Evolutionary conservation across 371 early-diverging fungal species (phyloP).

Genomic region (Cokeromyces recurvatus): DNA sequence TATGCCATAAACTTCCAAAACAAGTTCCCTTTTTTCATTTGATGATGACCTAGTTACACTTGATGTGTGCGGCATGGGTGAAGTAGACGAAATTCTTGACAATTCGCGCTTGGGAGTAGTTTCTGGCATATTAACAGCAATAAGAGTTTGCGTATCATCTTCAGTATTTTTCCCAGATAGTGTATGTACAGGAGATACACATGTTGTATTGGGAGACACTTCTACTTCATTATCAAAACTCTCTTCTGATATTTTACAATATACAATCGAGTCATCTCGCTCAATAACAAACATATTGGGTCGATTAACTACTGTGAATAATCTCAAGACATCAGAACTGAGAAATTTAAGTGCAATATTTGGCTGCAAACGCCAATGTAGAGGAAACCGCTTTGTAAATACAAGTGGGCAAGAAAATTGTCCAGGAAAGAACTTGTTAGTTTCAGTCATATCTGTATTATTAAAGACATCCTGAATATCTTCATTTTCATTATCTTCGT

Average conservation of each 20-base stretch:
- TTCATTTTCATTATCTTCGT: constrained; percentile 31
- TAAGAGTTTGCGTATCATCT: constrained; percentile 10
- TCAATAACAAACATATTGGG: constrained; percentile 71
- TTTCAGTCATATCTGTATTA: background rate
- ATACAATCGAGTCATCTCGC: constrained; percentile 48
- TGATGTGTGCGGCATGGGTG: constrained; percentile 8
- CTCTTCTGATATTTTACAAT: constrained; percentile 43
- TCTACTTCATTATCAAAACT: background rate
- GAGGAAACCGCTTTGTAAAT: constrained; percentile 57
- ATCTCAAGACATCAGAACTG: constrained; percentile 46
- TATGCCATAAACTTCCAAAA: constrained; percentile 72
- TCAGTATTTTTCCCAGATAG: constrained; percentile 1
- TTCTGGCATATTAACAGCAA: too few relatives aligned
- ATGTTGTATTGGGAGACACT: constrained; percentile 10
- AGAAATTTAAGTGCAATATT: constrained; percentile 63
- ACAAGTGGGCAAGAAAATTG: constrained; percentile 73
- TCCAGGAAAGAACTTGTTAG: constrained; percentile 43
- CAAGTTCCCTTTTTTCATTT: constrained; percentile 42
- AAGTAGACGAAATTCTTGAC: constrained; percentile 2
- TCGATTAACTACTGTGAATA: constrained; percentile 68
- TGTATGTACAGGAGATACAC: constrained; percentile 9
- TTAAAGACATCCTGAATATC: constrained; percentile 14
- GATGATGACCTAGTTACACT: constrained; percentile 11
- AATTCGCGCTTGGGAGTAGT: constrained; percentile 8
- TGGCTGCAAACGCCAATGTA: constrained; percentile 75